Evolutionary conservation across 1,284 basidiomycete genomes (phyloP).

Genomic region (Fistulina hepatica): DNA sequence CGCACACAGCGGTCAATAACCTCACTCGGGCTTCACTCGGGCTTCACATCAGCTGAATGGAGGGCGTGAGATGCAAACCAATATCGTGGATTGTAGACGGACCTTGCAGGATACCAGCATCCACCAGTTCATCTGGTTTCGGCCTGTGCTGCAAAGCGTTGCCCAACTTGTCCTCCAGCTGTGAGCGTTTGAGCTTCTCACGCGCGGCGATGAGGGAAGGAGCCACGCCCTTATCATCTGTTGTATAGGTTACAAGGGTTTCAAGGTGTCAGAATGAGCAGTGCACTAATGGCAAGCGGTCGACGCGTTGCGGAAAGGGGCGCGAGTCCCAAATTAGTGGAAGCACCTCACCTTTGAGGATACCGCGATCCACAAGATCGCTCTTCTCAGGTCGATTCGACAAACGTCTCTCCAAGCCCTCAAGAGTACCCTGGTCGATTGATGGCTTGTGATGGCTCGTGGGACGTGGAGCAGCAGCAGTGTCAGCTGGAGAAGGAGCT

Average conservation of each 20-base stretch:
- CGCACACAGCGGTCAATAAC: too few relatives aligned
- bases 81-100: constrained; percentile 5
- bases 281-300: too few relatives aligned
- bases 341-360: constrained; percentile 56
- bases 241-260: constrained; percentile 2
- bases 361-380: constrained; percentile 55
- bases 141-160: constrained; percentile 56
- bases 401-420: constrained; percentile 15
- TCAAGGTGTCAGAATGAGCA: too few relatives aligned
- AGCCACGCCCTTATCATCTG: constrained; percentile 59
- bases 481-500: too few relatives aligned
- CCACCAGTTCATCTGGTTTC: constrained; percentile 56
- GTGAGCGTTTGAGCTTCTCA: constrained; percentile 54
- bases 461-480: too few relatives aligned
- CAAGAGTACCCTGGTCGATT: too few relatives aligned
- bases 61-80: constrained; percentile 2
- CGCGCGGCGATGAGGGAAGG: constrained; percentile 57
- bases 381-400: constrained; percentile 33
- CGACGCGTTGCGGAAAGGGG: too few relatives aligned
- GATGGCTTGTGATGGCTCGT: too few relatives aligned
- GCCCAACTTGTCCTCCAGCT: constrained; percentile 65
- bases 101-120: constrained; percentile 60
- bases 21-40: too few relatives aligned
- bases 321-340: too few relatives aligned
- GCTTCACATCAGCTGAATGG: too few relatives aligned